A percentile compares a stretch with the other conserved stretches of the same genome.
These are phyloP conservation scores for Lentinula novae-zelandiae DNA, from an alignment of 1,284 basidiomycete genomes.

Conservation along the genomic window DNA sequence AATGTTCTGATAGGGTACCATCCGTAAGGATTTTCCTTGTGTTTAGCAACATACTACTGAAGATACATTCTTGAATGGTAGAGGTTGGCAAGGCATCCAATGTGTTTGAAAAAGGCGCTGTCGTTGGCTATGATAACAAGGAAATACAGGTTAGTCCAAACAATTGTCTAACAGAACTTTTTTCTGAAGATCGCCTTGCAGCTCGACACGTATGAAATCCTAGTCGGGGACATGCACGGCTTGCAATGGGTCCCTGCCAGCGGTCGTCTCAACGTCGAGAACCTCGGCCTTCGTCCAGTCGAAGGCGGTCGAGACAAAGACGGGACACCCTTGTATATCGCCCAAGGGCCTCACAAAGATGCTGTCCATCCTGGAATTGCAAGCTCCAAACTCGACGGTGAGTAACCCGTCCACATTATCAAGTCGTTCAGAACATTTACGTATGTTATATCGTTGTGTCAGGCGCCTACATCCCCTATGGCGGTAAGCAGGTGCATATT, in stretches of 20 bases:
- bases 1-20: conserved; percentile 37
- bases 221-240: conserved; percentile 57
- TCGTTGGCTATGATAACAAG: conserved; percentile 55
- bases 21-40: conserved; percentile 44
- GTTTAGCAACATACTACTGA: neutral
- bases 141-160: conserved; percentile 49
- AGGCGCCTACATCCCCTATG: conserved; percentile 53
- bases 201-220: conserved; percentile 60
- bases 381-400: conserved; percentile 50
- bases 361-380: conserved; percentile 63
- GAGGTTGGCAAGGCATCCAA: conserved; percentile 65
- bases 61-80: conserved; percentile 21
- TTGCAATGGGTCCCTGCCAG: conserved; percentile 54
- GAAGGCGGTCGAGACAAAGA: conserved; percentile 65
- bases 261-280: conserved; percentile 41
- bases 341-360: conserved; percentile 49
- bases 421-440: neutral
- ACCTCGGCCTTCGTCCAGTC: conserved; percentile 48
- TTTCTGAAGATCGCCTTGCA: conserved; percentile 22
- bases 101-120: conserved; percentile 54
- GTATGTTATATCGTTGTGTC: conserved; percentile 2
- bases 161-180: neutral
- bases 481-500: conserved; percentile 43
- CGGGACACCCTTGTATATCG: conserved; percentile 59
- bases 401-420: conserved; percentile 17